Evolutionary conservation across 495 filamentous ascomycete genomes (phyloP).

Genomic region (Penicillium fimorum): DNA sequence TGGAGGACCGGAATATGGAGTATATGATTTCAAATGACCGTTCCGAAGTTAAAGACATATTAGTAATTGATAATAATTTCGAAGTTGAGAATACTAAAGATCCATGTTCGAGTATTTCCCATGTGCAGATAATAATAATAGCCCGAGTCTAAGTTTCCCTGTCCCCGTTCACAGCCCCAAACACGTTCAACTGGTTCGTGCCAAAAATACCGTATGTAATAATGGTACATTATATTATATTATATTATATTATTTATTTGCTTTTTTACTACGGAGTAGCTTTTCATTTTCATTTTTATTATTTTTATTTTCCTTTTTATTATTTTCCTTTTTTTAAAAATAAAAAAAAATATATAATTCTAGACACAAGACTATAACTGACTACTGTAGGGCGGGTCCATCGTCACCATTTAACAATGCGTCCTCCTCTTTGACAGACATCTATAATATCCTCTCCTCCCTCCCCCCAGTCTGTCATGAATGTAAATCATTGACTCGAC

Average conservation of each 20-base stretch:
- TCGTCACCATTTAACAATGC: slow-evolving; percentile 13
- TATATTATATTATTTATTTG: slow-evolving; percentile 2
- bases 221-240: slow-evolving; percentile 9
- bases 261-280: slow-evolving; percentile 6
- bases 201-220: slow-evolving; percentile 14
- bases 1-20: too few relatives aligned
- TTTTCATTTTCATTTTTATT: slow-evolving; percentile 14
- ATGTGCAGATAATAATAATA: slow-evolving; percentile 6
- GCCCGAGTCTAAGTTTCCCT: slow-evolving; percentile 9
- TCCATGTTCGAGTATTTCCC: neutral
- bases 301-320: slow-evolving; percentile 11
- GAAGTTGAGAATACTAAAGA: neutral
- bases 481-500: neutral
- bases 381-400: slow-evolving; percentile 16
- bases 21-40: neutral
- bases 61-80: neutral
- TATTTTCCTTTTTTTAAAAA: slow-evolving; percentile 8
- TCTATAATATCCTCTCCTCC: slow-evolving; percentile 35
- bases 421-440: slow-evolving; percentile 2
- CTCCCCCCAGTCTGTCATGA: slow-evolving; percentile 16
- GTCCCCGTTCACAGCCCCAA: slow-evolving; percentile 9
- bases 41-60: neutral
- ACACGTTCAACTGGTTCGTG: slow-evolving; percentile 7
- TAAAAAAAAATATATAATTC: slow-evolving; percentile 10
- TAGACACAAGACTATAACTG: slow-evolving; percentile 19